Conservation (phyloP, 2,329 filamentous ascomycete species). For the Venturia effusa region DNA sequence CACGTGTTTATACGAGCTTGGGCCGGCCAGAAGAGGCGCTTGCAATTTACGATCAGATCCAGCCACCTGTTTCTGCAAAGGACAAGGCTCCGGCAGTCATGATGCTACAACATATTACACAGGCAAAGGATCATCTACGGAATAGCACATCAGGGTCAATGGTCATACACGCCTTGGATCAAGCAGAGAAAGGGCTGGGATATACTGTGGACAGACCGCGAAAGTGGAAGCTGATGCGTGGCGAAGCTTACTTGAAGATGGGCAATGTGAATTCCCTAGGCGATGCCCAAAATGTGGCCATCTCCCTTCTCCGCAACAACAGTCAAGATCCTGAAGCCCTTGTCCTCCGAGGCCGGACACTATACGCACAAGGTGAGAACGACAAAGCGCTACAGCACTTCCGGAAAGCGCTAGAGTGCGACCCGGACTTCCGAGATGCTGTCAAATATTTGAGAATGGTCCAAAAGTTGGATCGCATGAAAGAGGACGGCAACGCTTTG, state of each 20-base stretch:
- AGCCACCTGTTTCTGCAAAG: slow-evolving; percentile 70
- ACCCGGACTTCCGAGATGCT: slow-evolving; percentile 83
- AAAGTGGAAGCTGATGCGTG: slow-evolving; percentile 89
- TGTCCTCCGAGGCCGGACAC: slow-evolving; percentile 73
- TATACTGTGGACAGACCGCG: slow-evolving; percentile 66
- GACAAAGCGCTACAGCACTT: slow-evolving; percentile 91
- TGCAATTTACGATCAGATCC: slow-evolving; percentile 68
- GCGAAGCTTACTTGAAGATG: slow-evolving; percentile 88
- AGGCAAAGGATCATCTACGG: slow-evolving; percentile 66
- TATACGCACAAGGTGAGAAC: slow-evolving; percentile 89
- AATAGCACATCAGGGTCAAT: slow-evolving; percentile 76
- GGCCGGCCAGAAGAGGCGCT: slow-evolving; percentile 82
- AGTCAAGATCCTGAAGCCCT: slow-evolving; percentile 88
- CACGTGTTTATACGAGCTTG: slow-evolving; percentile 78
- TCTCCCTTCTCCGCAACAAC: slow-evolving; percentile 75
- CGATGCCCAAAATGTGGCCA: slow-evolving; percentile 86
- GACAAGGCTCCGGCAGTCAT: slow-evolving; percentile 73
- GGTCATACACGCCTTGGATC: slow-evolving; percentile 83
- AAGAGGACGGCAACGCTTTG: slow-evolving; percentile 81
- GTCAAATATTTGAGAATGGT: slow-evolving; percentile 82
- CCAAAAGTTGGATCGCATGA: slow-evolving; percentile 85
- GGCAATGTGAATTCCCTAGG: slow-evolving; percentile 78
- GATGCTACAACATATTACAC: slow-evolving; percentile 73
- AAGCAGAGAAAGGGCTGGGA: slow-evolving; percentile 74
- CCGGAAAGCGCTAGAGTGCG: slow-evolving; percentile 76